Evolutionary conservation across 2,329 filamentous ascomycete species (phyloP).

Genomic region (Myotisia sp.): DNA sequence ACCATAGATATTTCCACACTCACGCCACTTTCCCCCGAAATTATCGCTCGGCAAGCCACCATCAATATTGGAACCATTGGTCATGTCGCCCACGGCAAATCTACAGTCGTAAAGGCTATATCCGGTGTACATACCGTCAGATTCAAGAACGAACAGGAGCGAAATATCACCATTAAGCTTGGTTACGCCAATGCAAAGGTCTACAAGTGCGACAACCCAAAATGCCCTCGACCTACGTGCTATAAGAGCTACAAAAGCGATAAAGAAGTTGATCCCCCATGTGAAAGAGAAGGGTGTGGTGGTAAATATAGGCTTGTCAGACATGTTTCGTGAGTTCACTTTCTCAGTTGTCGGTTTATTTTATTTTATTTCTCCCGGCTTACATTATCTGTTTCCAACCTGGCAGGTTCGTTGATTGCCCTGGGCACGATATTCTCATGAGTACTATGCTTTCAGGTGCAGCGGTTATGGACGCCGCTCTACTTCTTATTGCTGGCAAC

Average conservation of each 20-base stretch:
- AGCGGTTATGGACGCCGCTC: constrained; percentile 96
- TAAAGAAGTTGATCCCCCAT: constrained; percentile 94
- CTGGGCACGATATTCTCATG: constrained; percentile 99
- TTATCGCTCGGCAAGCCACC: constrained; percentile 93
- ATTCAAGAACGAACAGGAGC: constrained; percentile 98
- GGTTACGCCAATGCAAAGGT: constrained; percentile 99
- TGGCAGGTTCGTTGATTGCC: constrained; percentile 98
- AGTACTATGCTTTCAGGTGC: constrained; percentile 99
- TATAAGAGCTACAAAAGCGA: constrained; percentile 97
- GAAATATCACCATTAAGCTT: constrained; percentile 99
- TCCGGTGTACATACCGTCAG: constrained; percentile 97
- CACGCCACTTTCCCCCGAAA: constrained; percentile 81
- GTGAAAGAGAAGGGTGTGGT: constrained; percentile 79
- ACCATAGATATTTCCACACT: constrained; percentile 70
- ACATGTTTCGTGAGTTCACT: constrained; percentile 68
- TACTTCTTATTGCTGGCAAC: constrained; percentile 93
- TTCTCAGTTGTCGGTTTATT: constrained; percentile 4
- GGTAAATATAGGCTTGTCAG: constrained; percentile 79
- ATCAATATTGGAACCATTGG: constrained; percentile 99
- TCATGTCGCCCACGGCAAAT: constrained; percentile 97
- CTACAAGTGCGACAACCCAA: constrained; percentile 89
- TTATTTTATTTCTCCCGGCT: constrained; percentile 7
- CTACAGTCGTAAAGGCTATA: constrained; percentile 96
- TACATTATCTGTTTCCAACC: constrained; percentile 8
- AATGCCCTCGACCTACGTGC: constrained; percentile 87